Conservation (phyloP, 2,329 filamentous ascomycete species). For the Arthrobotrys pseudoclavata region DNA sequence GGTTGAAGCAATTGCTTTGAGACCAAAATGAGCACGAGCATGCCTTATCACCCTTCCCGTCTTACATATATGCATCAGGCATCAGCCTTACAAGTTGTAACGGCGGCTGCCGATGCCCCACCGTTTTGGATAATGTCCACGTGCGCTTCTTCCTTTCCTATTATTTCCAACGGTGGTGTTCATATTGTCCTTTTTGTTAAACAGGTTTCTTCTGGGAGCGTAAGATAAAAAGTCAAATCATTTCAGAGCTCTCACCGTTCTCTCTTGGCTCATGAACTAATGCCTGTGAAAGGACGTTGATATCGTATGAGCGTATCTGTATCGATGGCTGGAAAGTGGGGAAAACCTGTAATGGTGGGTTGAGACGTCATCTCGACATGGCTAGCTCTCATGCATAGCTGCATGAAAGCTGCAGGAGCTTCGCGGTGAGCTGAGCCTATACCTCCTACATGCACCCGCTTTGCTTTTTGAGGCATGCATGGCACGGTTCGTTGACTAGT, state of each 20-base stretch:
- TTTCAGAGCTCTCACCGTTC: conserved; percentile 13
- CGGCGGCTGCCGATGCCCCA: conserved; percentile 9
- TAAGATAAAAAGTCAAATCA: neutral
- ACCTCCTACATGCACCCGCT: conserved; percentile 3
- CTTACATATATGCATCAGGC: conserved; percentile 9
- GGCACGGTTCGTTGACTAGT: conserved; percentile 47
- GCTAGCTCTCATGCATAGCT: conserved; percentile 37
- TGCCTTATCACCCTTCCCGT: conserved; percentile 28
- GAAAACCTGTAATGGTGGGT: conserved; percentile 39
- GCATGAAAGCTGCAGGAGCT: conserved; percentile 30
- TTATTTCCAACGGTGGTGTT: conserved; percentile 7
- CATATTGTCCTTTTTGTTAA: neutral
- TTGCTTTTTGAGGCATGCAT: conserved; percentile 53
- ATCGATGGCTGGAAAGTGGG: conserved; percentile 47
- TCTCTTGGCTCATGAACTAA: conserved; percentile 15
- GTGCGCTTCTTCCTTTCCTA: conserved; percentile 36
- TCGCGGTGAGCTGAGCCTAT: conserved; percentile 21
- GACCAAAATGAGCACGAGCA: neutral
- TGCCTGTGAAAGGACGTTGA: conserved; percentile 1
- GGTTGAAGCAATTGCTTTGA: conserved; percentile 56
- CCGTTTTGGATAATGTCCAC: conserved; percentile 50
- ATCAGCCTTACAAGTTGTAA: conserved; percentile 20
- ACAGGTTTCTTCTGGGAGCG: conserved; percentile 3
- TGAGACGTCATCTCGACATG: conserved; percentile 58
- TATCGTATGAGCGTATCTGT: conserved; percentile 37